Percentiles rank a stretch among this genome's conserved stretches.
phyloP scores from a whole-genome alignment of 2,329 filamentous ascomycete genomes.

The Phialophora chinensis region DNA sequence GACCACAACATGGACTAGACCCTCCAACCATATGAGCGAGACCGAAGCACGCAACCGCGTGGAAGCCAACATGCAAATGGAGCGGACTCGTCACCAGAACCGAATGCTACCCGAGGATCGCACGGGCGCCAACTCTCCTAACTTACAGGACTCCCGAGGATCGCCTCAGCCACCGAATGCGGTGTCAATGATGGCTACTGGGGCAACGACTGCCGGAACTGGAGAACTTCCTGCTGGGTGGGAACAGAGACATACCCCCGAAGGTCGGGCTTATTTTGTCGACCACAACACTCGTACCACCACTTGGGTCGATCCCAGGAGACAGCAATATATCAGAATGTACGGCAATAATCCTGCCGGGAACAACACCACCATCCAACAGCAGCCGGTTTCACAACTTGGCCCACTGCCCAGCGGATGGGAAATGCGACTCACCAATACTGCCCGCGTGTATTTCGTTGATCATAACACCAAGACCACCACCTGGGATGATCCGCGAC shows the following conservation, averaged over 20 bases:
- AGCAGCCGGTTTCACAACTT: conserved; percentile 95
- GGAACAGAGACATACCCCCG: conserved; percentile 95
- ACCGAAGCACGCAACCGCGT: conserved; percentile 77
- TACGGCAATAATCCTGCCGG: conserved; percentile 80
- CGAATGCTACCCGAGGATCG: conserved; percentile 94
- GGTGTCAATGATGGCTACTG: conserved; percentile 90
- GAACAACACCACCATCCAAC: conserved; percentile 82
- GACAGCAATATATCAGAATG: conserved; percentile 98
- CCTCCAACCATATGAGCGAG: conserved; percentile 77
- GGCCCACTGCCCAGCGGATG: conserved; percentile 94
- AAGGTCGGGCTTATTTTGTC: conserved; percentile 94
- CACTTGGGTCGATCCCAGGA: conserved; percentile 95
- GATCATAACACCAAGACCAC: conserved; percentile 99
- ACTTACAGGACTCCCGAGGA: conserved; percentile 62
- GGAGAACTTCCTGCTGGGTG: conserved; percentile 94
- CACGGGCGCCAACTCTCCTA: conserved; percentile 90
- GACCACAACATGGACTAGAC: conserved; percentile 94
- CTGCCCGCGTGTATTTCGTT: conserved; percentile 96
- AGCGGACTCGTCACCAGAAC: conserved; percentile 92
- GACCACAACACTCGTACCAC: conserved; percentile 98
- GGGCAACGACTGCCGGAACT: conserved; percentile 86
- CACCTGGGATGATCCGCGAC: conserved; percentile 95
- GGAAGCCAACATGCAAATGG: conserved; percentile 89
- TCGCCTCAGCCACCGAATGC: conserved; percentile 53
- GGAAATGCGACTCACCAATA: conserved; percentile 99